A percentile compares a stretch with the other conserved stretches of the same genome.
Evolutionary conservation across 2,329 filamentous ascomycete species (phyloP).

Genomic region (Ophiostoma sp.): DNA sequence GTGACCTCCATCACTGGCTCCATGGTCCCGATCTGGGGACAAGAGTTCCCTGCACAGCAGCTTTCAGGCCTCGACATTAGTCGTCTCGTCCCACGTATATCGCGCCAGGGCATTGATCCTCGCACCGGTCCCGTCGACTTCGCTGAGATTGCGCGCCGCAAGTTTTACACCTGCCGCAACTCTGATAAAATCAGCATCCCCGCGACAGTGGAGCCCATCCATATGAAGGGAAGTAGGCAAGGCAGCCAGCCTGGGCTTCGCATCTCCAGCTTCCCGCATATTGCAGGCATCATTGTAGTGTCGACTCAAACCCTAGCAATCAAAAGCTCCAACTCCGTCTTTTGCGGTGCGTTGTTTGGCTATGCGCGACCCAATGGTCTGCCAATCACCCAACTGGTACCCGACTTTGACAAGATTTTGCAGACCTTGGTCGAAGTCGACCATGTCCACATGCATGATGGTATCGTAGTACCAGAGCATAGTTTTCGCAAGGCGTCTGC

Average conservation of each 20-base stretch:
- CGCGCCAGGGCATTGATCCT: constrained; percentile 65
- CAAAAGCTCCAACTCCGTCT: constrained; percentile 90
- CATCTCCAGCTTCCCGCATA: constrained; percentile 92
- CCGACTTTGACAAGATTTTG: constrained; percentile 79
- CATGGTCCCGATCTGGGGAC: constrained; percentile 81
- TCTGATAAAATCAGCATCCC: constrained; percentile 75
- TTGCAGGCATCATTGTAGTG: constrained; percentile 92
- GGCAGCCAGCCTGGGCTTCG: constrained; percentile 61
- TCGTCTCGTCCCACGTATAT: constrained; percentile 73
- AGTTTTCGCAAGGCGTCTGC: constrained; percentile 87
- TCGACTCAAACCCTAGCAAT: constrained; percentile 72
- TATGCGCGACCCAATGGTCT: constrained; percentile 77
- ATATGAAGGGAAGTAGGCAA: not conserved
- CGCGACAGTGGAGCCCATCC: constrained; percentile 63
- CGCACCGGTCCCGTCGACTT: constrained; percentile 72
- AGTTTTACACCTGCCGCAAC: constrained; percentile 81
- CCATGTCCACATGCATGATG: constrained; percentile 74
- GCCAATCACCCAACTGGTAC: constrained; percentile 73
- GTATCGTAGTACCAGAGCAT: constrained; percentile 95
- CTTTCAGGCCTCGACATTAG: constrained; percentile 67
- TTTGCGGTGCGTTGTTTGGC: constrained; percentile 87
- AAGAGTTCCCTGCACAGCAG: constrained; percentile 60
- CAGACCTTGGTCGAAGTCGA: constrained; percentile 81
- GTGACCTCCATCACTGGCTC: constrained; percentile 67
- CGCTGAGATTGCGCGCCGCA: constrained; percentile 62